Base-by-base conservation (phyloP, 2,329 filamentous ascomycete species). In the Alternaria panax region DNA sequence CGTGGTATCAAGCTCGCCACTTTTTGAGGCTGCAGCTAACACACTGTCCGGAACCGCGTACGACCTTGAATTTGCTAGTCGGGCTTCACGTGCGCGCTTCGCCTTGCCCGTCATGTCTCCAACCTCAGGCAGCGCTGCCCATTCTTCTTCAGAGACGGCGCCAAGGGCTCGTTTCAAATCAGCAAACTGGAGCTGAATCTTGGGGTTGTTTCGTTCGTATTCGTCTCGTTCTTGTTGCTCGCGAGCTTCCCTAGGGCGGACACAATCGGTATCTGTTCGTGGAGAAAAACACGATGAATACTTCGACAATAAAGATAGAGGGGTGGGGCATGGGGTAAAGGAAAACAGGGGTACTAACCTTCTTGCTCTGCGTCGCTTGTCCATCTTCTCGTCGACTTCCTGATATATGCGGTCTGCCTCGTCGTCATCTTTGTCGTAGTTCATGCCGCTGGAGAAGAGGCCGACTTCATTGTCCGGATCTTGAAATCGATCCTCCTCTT, bases 41-140 rank as follows among this genome's bases (percentile, higher is more conserved):
- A 99, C 95, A 73, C 92, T 97, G 79, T 99, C 95, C 0, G 95
- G 96, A 0, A 99, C 95, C 4, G 94, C 95, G 77, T 99, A 99
- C 80, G 97, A 97, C 47, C 92, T 66, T 9, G 65, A 41, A 45
- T 75, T 76, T 84, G 75, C 80, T 73, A 95, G 89, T 51, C 91
- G 88, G 45, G 92, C 92, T 79, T 96, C 90, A 74, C 93, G 93
- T 65, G 87, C 89, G 63, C 95, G 86, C 76, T 93, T 87, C 71
- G 96, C 96, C 81, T 95, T 96, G 66, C 95, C 94, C 1, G 95
- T 99, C 77, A 98, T 85, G 78, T 99, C 95, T 70, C 96, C 95
- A 32, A 97, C 94, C 73, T 99, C 96, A 5, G 95, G 96, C 40
- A 99, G 84, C 71, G 89, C 96, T 38, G 92, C 93, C 95, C 95